Evolutionary conservation across 1,284 basidiomycete species (phyloP).

Genomic region (Pulchroboletus neoregius): DNA sequence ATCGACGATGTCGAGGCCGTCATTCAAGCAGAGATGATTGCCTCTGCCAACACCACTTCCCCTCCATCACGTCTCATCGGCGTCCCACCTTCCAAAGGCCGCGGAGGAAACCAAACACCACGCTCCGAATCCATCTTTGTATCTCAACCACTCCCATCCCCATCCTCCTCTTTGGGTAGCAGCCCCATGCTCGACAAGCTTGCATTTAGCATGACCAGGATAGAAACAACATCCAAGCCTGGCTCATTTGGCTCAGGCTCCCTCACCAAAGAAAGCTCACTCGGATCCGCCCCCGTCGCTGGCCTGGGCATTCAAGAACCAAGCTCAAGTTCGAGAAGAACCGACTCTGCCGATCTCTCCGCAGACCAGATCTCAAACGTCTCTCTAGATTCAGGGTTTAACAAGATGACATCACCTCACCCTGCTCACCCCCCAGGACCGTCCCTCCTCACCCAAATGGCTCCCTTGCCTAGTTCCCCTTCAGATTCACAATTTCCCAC

Average conservation of each 20-base stretch:
- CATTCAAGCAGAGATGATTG: constrained; percentile 81
- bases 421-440: constrained; percentile 53
- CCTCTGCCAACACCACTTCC: constrained; percentile 44
- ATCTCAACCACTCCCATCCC: constrained; percentile 86
- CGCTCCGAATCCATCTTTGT: constrained; percentile 87
- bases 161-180: constrained; percentile 68
- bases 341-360: constrained; percentile 44
- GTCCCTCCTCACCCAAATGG: constrained; percentile 79
- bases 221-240: constrained; percentile 37
- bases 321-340: constrained; percentile 28
- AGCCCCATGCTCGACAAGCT: constrained; percentile 86
- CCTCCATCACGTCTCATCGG: constrained; percentile 84
- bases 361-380: constrained; percentile 66
- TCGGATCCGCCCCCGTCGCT: constrained; percentile 18
- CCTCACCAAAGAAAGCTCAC: constrained; percentile 19
- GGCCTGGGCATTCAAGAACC: constrained; percentile 17
- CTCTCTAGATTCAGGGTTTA: constrained; percentile 52
- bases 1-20: constrained; percentile 97
- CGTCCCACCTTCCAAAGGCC: constrained; percentile 91
- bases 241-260: constrained; percentile 26
- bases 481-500: constrained; percentile 20
- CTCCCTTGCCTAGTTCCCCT: constrained; percentile 37
- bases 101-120: constrained; percentile 97
- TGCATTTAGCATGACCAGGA: constrained; percentile 89
- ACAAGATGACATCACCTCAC: constrained; percentile 49